Percentiles rank a stretch among this genome's conserved stretches.
Conservation (phyloP, 106 monocot species). For the Hemerocallis citrina region DNA sequence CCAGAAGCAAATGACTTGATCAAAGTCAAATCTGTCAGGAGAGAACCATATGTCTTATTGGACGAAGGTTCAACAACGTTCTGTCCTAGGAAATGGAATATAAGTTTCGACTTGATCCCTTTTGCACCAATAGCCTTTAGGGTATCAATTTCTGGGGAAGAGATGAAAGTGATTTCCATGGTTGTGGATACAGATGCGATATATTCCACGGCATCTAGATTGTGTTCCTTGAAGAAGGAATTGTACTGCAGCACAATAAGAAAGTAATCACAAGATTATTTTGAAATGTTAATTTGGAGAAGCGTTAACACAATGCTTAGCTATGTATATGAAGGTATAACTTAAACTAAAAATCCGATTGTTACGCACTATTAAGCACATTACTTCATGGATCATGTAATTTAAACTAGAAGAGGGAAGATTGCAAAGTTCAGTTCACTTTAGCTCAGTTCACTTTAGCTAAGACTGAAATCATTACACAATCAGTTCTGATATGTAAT, state of each 20-base stretch:
- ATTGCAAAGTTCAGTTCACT: background rate
- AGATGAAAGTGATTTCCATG: slow-evolving; percentile 28
- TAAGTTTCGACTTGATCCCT: slow-evolving; percentile 38
- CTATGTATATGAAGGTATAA: no score
- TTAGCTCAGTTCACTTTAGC: no score
- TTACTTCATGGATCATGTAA: background rate
- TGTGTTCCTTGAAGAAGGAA: slow-evolving; percentile 36
- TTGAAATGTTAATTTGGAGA: no score
- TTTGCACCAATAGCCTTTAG: slow-evolving; percentile 32
- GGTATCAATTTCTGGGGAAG: slow-evolving; percentile 63
- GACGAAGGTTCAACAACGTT: slow-evolving; percentile 39
- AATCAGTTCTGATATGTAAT: no score
- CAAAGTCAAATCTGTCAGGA: slow-evolving; percentile 46
- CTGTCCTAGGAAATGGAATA: slow-evolving; percentile 35
- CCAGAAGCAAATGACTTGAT: slow-evolving; percentile 76
- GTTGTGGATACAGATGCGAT: slow-evolving; percentile 15
- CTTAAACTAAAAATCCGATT: background rate
- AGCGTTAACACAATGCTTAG: no score
- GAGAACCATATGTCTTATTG: slow-evolving; percentile 43
- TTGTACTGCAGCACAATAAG: slow-evolving; percentile 35
- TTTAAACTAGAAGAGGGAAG: background rate
- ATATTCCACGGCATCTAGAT: slow-evolving; percentile 21
- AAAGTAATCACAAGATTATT: background rate
- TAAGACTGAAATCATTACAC: no score
- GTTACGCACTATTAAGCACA: background rate